Evolutionary conservation across 1,284 basidiomycete genomes (phyloP), one percentile per base, ranked within the genome.

Genomic region (Leccinum pallidistipes): DNA sequence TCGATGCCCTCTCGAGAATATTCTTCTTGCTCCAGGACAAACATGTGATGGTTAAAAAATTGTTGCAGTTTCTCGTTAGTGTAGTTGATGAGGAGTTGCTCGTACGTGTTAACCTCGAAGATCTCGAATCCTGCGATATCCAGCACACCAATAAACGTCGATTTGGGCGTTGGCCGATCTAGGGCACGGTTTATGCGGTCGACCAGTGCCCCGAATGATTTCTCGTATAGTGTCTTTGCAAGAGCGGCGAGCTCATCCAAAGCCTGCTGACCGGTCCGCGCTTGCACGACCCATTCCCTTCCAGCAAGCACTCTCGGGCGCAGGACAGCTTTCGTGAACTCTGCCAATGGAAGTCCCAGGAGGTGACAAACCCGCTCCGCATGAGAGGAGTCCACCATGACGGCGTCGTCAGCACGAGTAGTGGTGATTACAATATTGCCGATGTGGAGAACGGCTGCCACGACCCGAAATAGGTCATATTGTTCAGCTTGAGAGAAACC

Each of bases 81-180:
- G 74, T 95, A 98, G 75, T 99, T 99, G 86, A 99, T 99, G 69
- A 97, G 87, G 27, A 99, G 85, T 77, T 99, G 97, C 73, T 99
- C 97, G 76, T 99, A 99, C 12, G 91, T 91, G 74, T 96, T 96
- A 65, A 86, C 79, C 61, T 91, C 89, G 77, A 92, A 92, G 78
- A 99, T 99, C 76, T 99, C 97, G 79, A 99, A 99, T 21, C 97
- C 97, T 7, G 97, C 97, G 62, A 99, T 99, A 85, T 99, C 97
- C 34, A 99, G 85, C 3, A 99, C 97, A 51, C 97, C 97, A 64
- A 99, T 99, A 75, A 98, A 99, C 2, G 93, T 95, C 38, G 94
- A 90, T 76, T 97, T 97, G 31, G 88, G 87, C 36, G 92, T 93
- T 1, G 96, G 95, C 8, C 96, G 86, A 69, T 98, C 97, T 1